These are phyloP conservation scores for Epichloe aotearoae DNA, from an alignment of 2,329 filamentous ascomycete genomes.

Conservation along the genomic window DNA sequence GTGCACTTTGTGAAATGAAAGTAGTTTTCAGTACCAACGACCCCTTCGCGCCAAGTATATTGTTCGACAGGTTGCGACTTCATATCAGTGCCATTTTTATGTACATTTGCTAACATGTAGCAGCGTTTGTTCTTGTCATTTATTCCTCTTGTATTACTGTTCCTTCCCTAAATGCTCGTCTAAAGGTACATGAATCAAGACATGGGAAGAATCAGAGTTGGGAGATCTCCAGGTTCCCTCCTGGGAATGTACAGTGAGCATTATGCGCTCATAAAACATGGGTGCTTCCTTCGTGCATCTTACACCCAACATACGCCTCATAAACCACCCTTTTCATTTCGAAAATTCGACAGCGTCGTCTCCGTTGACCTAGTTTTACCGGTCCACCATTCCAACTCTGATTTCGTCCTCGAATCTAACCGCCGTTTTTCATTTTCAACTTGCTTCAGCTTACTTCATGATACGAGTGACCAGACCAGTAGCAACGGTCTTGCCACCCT, in stretches of 20 bases:
- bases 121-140: not conserved
- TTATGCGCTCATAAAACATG: conserved; percentile 15
- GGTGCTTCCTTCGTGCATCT: conserved; percentile 8
- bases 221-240: conserved; percentile 22
- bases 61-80: too few relatives aligned
- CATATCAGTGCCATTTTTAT: too few relatives aligned
- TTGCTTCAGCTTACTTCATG: conserved; percentile 31
- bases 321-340: not conserved
- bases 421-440: not conserved
- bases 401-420: not conserved
- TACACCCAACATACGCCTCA: conserved; percentile 2
- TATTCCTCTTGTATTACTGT: conserved; percentile 17
- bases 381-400: not conserved
- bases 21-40: too few relatives aligned
- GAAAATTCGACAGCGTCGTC: conserved; percentile 5
- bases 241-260: conserved; percentile 25
- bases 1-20: too few relatives aligned
- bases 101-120: too few relatives aligned
- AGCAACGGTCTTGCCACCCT: conserved; percentile 83
- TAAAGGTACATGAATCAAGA: conserved; percentile 25
- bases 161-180: conserved; percentile 17
- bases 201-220: conserved; percentile 28
- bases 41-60: too few relatives aligned
- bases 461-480: conserved; percentile 73
- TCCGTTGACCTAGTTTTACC: not conserved